A percentile compares a stretch with the other conserved stretches of the same genome.
Conservation (phyloP, 495 filamentous ascomycete species). For the Hypomontagnella monticulosa region DNA sequence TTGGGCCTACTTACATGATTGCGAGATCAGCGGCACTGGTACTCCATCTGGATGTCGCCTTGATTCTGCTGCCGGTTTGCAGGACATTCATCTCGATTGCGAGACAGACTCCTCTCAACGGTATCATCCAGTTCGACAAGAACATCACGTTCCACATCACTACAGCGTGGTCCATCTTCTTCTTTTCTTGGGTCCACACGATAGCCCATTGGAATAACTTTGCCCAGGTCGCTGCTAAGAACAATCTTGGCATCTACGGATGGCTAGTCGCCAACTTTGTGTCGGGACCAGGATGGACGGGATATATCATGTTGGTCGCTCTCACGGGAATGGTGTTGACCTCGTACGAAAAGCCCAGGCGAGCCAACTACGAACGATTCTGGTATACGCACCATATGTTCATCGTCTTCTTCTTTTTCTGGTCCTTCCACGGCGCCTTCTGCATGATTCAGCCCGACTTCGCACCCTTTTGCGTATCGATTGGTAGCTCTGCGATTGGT, state of each 20-base stretch:
- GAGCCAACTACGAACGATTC: constrained; percentile 80
- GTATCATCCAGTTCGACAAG: constrained; percentile 82
- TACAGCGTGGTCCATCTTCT: constrained; percentile 81
- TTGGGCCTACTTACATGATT: constrained; percentile 76
- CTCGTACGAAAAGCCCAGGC: constrained; percentile 72
- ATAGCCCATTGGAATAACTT: constrained; percentile 85
- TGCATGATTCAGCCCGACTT: constrained; percentile 84
- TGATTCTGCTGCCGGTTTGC: constrained; percentile 82
- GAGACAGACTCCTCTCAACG: constrained; percentile 77
- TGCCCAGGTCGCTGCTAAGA: constrained; percentile 74
- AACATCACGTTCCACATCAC: constrained; percentile 85
- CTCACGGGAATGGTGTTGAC: constrained; percentile 75
- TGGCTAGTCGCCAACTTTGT: constrained; percentile 74
- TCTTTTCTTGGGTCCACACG: constrained; percentile 83
- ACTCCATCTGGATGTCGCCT: constrained; percentile 77
- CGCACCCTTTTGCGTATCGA: constrained; percentile 70
- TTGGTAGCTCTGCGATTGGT: constrained; percentile 68
- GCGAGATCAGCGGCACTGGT: constrained; percentile 74
- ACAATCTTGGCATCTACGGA: constrained; percentile 75
- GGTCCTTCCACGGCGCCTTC: constrained; percentile 81
- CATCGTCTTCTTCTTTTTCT: constrained; percentile 82
- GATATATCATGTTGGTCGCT: constrained; percentile 77
- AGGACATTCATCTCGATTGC: constrained; percentile 79
- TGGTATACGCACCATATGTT: constrained; percentile 85
- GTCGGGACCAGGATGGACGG: constrained; percentile 81